Conservation (phyloP, 495 filamentous ascomycete genomes). For the Penicillium waksmanii region DNA sequence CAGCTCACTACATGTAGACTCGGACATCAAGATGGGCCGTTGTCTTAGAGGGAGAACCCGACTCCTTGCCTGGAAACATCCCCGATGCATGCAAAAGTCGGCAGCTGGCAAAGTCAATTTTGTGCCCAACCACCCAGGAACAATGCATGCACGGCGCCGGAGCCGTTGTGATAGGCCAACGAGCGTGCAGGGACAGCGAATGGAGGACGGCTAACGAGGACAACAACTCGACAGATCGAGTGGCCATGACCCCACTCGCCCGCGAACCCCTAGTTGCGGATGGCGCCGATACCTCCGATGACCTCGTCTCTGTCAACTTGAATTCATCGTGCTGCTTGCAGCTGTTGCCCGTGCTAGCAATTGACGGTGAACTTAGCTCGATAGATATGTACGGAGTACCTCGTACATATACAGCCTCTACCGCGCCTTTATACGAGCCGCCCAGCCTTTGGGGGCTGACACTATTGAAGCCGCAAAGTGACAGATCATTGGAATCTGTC, state of each 20-base stretch:
- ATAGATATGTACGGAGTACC: neutral
- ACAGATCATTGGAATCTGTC: conserved; percentile 17
- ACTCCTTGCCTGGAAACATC: conserved; percentile 10
- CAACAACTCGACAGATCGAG: conserved; percentile 23
- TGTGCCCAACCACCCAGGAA: conserved; percentile 17
- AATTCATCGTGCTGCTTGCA: neutral
- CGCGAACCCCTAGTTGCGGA: conserved; percentile 21
- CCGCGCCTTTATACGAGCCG: neutral
- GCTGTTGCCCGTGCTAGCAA: neutral
- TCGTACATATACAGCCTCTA: neutral
- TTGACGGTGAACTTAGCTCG: conserved; percentile 3
- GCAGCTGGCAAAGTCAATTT: conserved; percentile 18
- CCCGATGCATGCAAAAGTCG: conserved; percentile 5
- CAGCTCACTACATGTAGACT: neutral
- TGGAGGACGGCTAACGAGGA: conserved; percentile 9
- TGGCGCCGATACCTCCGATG: conserved; percentile 22
- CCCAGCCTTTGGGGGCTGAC: conserved; percentile 1
- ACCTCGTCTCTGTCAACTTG: neutral
- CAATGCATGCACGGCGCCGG: conserved; percentile 15
- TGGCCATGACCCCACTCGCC: conserved; percentile 12
- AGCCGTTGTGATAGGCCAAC: conserved; percentile 21
- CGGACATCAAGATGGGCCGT: neutral
- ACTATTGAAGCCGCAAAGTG: conserved; percentile 15
- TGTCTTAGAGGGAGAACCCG: neutral
- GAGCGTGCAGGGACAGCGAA: conserved; percentile 8